Evolutionary conservation across 2,329 filamentous ascomycete species (phyloP), one percentile per base, ranked within the genome.

Genomic region (Pyrenochaeta sp.): DNA sequence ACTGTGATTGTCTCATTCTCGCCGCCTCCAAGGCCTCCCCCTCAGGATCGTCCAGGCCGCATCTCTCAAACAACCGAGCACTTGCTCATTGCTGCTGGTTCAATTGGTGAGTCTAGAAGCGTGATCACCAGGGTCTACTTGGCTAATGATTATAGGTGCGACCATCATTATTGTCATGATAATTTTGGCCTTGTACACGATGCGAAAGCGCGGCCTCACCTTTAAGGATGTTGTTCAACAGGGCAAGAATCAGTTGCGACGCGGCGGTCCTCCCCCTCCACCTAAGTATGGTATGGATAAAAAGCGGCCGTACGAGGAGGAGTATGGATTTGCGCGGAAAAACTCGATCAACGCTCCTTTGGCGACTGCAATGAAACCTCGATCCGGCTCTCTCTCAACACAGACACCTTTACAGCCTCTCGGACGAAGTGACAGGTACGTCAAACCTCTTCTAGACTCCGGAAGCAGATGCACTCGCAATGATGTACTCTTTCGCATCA

Each of bases 21-120:
- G 8, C 38, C 54, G 11, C 56, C 61, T 19, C 55, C 58, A 19
- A 27, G 38, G 20, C 53, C 52, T 22, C 45, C 47, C 13, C 45
- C 38, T 18, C 36, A 46, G 22, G 53, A 46, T 22, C 52, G 51
- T 21, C 44, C 51, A n/a, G 52, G 51, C 27, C 45, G 53, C 17
- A 60, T 72, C 21, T 72, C 69, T 6, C 58, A 67, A 26, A 63
- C 64, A 6, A 72, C 69, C n/a, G 59, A 71, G 40, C 70, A 73
- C 39, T 41, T 71, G 45, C 63, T 73, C 20, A 73, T 73, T 19
- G 70, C 70, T 38, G 69, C 69, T 43, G 70, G 69, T 7, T 72
- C 70, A n/a, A 72, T 73, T 42, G 69, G 69, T 68, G 55, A 11
- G 56, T 20, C 17, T 18, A 34, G 13, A 7, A 26, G 18, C 11